phyloP scores from a whole-genome alignment of 1,139 yeast genomes.

The Kurtzmaniella quercitrusa region DNA sequence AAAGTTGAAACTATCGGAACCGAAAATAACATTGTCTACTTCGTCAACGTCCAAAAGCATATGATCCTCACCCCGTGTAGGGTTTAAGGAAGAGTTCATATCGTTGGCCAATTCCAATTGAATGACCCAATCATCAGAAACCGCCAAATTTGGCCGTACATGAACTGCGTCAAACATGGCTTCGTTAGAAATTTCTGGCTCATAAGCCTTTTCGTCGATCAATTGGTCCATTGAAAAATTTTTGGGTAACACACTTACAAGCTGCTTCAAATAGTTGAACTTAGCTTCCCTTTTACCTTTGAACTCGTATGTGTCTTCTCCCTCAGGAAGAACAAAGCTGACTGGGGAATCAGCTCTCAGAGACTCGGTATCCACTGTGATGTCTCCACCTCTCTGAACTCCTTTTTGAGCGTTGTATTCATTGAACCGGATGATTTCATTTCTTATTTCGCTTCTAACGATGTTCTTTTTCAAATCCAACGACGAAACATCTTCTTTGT shows the following conservation, averaged over 20 bases:
- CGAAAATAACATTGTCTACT: constrained; percentile 53
- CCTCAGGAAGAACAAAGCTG: constrained; percentile 10
- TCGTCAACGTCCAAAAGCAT: constrained; percentile 20
- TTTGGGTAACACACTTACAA: constrained; percentile 28
- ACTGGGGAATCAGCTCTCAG: constrained; percentile 9
- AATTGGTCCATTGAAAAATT: constrained; percentile 35
- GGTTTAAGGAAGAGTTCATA: constrained; percentile 45
- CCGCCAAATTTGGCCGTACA: constrained; percentile 37
- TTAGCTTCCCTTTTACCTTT: constrained; percentile 15
- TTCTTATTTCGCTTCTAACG: not conserved
- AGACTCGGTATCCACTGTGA: constrained; percentile 4
- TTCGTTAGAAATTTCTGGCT: constrained; percentile 49
- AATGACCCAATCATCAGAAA: constrained; percentile 58
- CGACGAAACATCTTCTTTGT: constrained; percentile 14
- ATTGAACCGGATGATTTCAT: not conserved
- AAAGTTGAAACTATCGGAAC: constrained; percentile 10
- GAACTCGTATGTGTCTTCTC: constrained; percentile 6
- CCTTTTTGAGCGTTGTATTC: not conserved
- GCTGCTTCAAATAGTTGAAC: constrained; percentile 32
- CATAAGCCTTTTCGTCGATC: constrained; percentile 62
- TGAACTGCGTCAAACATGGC: constrained; percentile 28
- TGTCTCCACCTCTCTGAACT: constrained; percentile 1
- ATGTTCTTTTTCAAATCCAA: constrained; percentile 18
- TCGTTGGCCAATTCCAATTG: constrained; percentile 58
- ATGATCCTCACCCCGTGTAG: constrained; percentile 17